Evolutionary conservation across 2,329 filamentous ascomycete genomes (phyloP), one percentile per base, ranked within the genome.

Genomic region (Alternaria longipes): DNA sequence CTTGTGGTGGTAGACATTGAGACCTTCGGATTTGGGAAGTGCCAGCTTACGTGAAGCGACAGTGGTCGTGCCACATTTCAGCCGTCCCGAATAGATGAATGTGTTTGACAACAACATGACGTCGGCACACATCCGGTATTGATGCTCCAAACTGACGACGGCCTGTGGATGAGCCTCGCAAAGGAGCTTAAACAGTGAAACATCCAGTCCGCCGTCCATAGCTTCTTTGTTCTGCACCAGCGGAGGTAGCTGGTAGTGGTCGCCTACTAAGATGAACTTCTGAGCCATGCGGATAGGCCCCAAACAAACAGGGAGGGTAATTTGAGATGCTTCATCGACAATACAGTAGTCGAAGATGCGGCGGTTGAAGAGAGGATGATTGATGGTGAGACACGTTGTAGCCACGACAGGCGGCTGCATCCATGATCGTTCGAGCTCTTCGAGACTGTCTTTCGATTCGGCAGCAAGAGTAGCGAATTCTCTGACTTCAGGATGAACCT

Each of bases 51-150:
- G 87, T 34, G 83, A 83, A 11, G 93, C 91, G 11, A 98, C 88
- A 54, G 86, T 84, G 47, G 90, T 85, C 5, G 90, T 97, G 24
- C 95, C 95, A 74, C 95, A 99, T 72, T 95, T 94, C 38, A 99
- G 85, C 36, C 89, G 87, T 5, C 94, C 94, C n/a, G 90, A 85
- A 80, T 99, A 99, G 71, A 99, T 97, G 57, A 99, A 86, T 1
- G 87, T 91, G 78, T 97, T 99, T 64, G 93, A 96, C 14, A 99
- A 85, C 2, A 90, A 86, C 94, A 98, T 98, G 62, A 99, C 91
- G 63, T 99, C 95, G 68, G 95, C 91, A 72, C 93, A 97, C 95
- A 99, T 99, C 63, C 95, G 92, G 76, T 99, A 99, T 76, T 99
- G 95, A 73, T 97, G 93, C 71, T 95, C 93, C 2, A 99, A 86